A percentile compares a stretch with the other conserved stretches of the same genome.
Conservation (phyloP, 192 early-diverging fungal species). For the Pilaira anomala region DNA sequence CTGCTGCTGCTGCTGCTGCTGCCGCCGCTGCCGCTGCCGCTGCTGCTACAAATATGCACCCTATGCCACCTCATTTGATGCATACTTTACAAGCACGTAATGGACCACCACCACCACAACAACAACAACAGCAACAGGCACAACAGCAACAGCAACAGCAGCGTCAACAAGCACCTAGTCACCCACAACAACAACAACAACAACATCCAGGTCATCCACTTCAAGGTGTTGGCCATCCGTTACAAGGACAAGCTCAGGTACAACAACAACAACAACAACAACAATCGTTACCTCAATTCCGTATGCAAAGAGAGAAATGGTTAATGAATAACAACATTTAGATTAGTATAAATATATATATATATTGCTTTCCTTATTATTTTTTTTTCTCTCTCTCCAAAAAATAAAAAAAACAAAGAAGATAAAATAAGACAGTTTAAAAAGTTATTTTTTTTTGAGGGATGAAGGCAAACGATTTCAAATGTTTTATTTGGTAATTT, state of each 20-base stretch:
- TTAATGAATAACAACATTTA: not conserved
- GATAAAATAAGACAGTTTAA: too few species aligned
- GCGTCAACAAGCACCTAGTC: too few species aligned
- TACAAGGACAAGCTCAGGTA: not conserved
- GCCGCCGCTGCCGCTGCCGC: not conserved
- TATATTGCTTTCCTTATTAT: not conserved
- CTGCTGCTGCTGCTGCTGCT: not conserved
- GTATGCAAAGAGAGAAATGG: conserved; percentile 2
- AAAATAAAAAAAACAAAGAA: too few species aligned
- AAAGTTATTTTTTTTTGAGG: not conserved
- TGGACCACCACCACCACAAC: not conserved
- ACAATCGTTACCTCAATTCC: not conserved
- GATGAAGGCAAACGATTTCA: not conserved
- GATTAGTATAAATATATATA: not conserved
- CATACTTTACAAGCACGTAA: not conserved
- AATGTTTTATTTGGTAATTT: conserved; percentile 42
- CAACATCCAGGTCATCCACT: too few species aligned
- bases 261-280: not conserved
- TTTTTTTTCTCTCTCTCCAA: not conserved
- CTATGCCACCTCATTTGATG: not conserved
- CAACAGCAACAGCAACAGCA: too few species aligned
- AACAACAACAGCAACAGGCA: too few species aligned
- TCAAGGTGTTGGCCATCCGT: too few species aligned
- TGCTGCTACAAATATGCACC: not conserved
- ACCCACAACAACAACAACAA: too few species aligned